Conservation (phyloP, 2,329 filamentous ascomycete species). For the Cladophialophora psammophila region DNA sequence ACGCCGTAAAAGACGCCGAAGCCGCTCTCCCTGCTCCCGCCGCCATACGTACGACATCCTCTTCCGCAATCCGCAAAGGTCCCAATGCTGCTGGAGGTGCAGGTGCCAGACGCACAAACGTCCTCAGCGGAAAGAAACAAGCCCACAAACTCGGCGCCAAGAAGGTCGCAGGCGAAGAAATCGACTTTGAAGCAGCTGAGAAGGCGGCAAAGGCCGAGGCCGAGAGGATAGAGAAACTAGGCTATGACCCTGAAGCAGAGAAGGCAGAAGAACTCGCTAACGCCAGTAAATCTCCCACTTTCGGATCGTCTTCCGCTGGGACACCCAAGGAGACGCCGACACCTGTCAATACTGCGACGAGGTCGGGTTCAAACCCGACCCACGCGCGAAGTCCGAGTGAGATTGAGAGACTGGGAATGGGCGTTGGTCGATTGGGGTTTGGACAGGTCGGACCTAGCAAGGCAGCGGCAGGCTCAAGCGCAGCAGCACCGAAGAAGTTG, state of each 20-base stretch:
- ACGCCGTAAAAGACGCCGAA: slow-evolving; percentile 57
- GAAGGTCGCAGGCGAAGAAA: slow-evolving; percentile 79
- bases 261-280: slow-evolving; percentile 56
- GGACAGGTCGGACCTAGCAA: slow-evolving; percentile 74
- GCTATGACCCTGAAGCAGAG: slow-evolving; percentile 93
- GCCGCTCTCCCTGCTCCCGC: slow-evolving; percentile 63
- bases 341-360: slow-evolving; percentile 72
- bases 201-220: slow-evolving; percentile 97
- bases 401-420: slow-evolving; percentile 89
- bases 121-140: slow-evolving; percentile 82
- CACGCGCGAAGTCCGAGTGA: slow-evolving; percentile 72
- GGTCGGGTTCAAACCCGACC: slow-evolving; percentile 63
- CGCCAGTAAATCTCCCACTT: slow-evolving; percentile 45
- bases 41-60: slow-evolving; percentile 76
- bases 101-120: slow-evolving; percentile 79
- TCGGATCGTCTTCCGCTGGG: slow-evolving; percentile 46
- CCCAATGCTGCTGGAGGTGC: slow-evolving; percentile 58
- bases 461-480: slow-evolving; percentile 46
- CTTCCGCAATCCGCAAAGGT: slow-evolving; percentile 81
- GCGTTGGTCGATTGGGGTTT: slow-evolving; percentile 82
- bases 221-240: slow-evolving; percentile 91
- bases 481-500: slow-evolving; percentile 72
- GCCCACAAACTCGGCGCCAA: slow-evolving; percentile 85
- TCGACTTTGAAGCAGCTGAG: slow-evolving; percentile 98
- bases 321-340: slow-evolving; percentile 67